phyloP scores from a whole-genome alignment of 306 rosid species.

The Acacia melanoxylon region DNA sequence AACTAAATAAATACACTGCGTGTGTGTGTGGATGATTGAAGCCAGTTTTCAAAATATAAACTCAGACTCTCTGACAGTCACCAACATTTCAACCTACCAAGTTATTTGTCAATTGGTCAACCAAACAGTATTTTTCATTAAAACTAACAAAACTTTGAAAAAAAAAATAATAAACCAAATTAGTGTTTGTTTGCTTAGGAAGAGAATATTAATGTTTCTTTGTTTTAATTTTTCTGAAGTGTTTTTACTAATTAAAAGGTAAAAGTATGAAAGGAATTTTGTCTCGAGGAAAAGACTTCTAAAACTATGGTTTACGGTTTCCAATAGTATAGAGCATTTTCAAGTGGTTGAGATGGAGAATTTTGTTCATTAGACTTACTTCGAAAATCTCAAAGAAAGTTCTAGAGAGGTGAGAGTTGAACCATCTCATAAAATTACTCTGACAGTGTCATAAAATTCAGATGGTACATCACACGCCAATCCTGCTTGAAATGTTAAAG shows the following conservation, averaged over 20 bases:
- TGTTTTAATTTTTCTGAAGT: too few relatives aligned
- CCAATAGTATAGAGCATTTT: neutral
- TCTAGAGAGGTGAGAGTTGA: neutral
- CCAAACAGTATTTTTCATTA: neutral
- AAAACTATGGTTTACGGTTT: too few relatives aligned
- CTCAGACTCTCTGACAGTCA: conserved; percentile 30
- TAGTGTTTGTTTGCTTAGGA: too few relatives aligned
- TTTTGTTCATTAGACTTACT: neutral
- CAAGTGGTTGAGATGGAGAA: too few relatives aligned
- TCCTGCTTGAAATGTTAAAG: neutral
- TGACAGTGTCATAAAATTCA: neutral
- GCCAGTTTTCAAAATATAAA: neutral
- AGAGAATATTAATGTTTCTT: too few relatives aligned
- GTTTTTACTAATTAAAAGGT: too few relatives aligned
- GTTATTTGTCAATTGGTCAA: neutral
- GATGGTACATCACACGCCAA: neutral
- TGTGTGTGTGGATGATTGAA: neutral
- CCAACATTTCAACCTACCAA: conserved; percentile 43
- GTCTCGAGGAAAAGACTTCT: too few relatives aligned
- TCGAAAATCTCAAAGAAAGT: neutral
- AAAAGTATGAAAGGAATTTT: too few relatives aligned
- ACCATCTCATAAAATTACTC: neutral
- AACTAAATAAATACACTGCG: neutral
- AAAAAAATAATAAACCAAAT: too few relatives aligned
- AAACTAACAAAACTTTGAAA: neutral